phyloP scores from a whole-genome alignment of 768 basidiomycete species.

The Suillus ampliporus region DNA sequence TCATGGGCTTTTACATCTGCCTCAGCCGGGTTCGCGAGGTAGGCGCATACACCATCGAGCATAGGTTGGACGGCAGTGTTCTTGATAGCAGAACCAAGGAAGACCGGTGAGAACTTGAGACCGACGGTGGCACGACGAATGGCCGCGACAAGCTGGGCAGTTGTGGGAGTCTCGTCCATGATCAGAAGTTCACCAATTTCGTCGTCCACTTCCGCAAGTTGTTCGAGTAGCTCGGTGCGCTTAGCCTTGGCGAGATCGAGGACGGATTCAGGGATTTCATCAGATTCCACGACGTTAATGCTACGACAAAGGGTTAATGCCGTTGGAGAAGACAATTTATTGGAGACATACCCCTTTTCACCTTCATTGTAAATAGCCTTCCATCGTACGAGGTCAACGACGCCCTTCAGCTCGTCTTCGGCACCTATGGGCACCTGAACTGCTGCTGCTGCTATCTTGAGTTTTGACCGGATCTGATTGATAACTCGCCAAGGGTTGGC shows the following conservation, averaged over 20 bases:
- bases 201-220: slow-evolving; percentile 96
- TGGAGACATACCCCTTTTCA: slow-evolving; percentile 79
- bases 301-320: slow-evolving; percentile 44
- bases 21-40: slow-evolving; percentile 90
- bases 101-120: slow-evolving; percentile 95
- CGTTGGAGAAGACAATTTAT: not conserved
- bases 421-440: slow-evolving; percentile 94
- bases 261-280: slow-evolving; percentile 85
- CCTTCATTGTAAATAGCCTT: slow-evolving; percentile 95
- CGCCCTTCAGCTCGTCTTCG: slow-evolving; percentile 87
- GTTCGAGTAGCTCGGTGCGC: slow-evolving; percentile 90
- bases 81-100: slow-evolving; percentile 96
- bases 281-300: slow-evolving; percentile 74
- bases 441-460: slow-evolving; percentile 91
- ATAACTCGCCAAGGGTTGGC: slow-evolving; percentile 98
- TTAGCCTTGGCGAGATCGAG: slow-evolving; percentile 80
- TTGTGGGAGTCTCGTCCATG: slow-evolving; percentile 78
- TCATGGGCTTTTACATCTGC: slow-evolving; percentile 82
- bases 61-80: slow-evolving; percentile 95
- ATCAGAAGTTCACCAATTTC: slow-evolving; percentile 91
- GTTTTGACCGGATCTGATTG: slow-evolving; percentile 87
- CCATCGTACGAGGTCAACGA: slow-evolving; percentile 95
- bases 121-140: slow-evolving; percentile 88
- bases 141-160: slow-evolving; percentile 77
- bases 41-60: slow-evolving; percentile 94